Evolutionary conservation across 2,329 filamentous ascomycete species (phyloP).

Genomic region (Cladophialophora exuberans): DNA sequence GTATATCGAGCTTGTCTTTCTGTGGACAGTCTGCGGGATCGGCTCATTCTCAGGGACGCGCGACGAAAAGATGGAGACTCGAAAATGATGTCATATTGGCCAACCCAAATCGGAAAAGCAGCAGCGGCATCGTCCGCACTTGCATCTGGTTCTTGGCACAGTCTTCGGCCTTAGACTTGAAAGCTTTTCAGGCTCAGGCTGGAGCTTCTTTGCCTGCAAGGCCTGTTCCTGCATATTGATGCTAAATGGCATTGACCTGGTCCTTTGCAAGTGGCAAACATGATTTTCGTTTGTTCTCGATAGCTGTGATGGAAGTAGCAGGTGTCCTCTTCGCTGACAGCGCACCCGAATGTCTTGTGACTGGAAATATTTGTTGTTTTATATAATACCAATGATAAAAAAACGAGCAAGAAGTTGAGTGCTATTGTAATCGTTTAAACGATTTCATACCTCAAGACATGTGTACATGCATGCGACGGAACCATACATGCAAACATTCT

Average conservation of each 20-base stretch:
- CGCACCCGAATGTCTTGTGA: no score
- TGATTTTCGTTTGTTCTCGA: not conserved
- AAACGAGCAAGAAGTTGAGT: no score
- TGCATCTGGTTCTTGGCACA: not conserved
- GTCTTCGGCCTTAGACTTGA: not conserved
- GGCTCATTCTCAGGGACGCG: conserved; percentile 3
- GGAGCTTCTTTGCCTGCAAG: not conserved
- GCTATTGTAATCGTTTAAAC: no score
- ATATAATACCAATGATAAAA: no score
- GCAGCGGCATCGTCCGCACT: not conserved
- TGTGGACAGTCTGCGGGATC: not conserved
- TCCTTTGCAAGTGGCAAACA: conserved; percentile 8
- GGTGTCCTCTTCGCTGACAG: no score
- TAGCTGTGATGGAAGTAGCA: not conserved
- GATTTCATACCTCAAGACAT: no score
- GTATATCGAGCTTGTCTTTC: no score
- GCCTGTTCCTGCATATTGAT: conserved; percentile 13
- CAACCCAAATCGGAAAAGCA: not conserved
- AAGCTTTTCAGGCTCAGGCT: not conserved
- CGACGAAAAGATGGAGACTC: conserved; percentile 1
- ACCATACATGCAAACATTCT: no score
- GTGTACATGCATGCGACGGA: no score
- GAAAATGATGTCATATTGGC: not conserved
- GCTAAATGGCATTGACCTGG: not conserved
- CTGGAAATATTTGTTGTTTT: no score